Conservation (phyloP, 2,329 filamentous ascomycete genomes). For the Curvularia hawaiiensis region DNA sequence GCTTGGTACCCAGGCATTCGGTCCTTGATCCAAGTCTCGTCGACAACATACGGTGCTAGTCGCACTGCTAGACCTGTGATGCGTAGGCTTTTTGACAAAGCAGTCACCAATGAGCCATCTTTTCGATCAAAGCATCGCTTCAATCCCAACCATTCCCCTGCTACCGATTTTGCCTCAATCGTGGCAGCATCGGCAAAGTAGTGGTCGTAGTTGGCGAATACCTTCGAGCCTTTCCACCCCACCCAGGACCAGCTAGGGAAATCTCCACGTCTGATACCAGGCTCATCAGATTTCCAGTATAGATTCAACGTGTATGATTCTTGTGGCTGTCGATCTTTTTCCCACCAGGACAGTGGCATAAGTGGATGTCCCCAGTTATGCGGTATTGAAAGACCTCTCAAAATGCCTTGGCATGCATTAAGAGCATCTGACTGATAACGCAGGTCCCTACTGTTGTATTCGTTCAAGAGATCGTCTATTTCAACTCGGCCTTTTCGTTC, state of each 20-base stretch:
- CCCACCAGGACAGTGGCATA: not conserved
- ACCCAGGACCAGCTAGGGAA: conserved; percentile 3
- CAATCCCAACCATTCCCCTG: not conserved
- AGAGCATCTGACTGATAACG: not conserved
- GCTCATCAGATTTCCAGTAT: not conserved
- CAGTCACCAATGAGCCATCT: not conserved
- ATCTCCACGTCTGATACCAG: not conserved
- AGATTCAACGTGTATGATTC: not conserved
- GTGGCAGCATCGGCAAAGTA: not conserved
- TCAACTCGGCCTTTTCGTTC: not conserved
- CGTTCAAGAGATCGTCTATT: not conserved
- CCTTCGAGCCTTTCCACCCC: not conserved
- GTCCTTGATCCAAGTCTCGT: not conserved
- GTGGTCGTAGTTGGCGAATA: conserved; percentile 1
- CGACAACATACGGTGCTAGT: not conserved
- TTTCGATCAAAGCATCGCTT: not conserved
- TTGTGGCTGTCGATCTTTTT: not conserved
- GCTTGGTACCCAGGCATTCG: not conserved
- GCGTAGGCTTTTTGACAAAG: not conserved
- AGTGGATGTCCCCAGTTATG: conserved; percentile 1
- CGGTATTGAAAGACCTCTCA: conserved; percentile 1
- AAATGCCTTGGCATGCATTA: not conserved
- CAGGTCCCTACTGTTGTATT: not conserved
- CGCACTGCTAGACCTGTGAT: not conserved
- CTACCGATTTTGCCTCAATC: not conserved